phyloP scores from a whole-genome alignment of 352 stramenopile species.

The Phytophthora pinifolia region DNA sequence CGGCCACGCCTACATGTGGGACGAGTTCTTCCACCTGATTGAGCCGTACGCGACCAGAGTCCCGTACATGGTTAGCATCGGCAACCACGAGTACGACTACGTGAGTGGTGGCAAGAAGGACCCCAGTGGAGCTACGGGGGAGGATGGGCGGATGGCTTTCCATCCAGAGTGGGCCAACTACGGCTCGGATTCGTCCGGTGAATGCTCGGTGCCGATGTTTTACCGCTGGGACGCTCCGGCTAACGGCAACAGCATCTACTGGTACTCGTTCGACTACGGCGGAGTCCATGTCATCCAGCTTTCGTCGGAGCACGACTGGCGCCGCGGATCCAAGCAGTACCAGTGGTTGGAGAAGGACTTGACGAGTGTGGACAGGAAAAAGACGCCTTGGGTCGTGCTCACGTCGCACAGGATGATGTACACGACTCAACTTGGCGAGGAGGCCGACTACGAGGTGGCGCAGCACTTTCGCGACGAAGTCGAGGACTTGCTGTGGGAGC shows the following conservation, averaged over 20 bases:
- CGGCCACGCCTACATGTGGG: conserved; percentile 61
- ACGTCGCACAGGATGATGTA: conserved; percentile 93
- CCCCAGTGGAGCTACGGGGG: conserved; percentile 44
- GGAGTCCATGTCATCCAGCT: conserved; percentile 92
- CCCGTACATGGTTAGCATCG: conserved; percentile 81
- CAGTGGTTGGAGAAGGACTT: conserved; percentile 89
- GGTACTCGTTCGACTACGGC: conserved; percentile 92
- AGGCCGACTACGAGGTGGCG: conserved; percentile 66
- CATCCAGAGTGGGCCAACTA: conserved; percentile 76
- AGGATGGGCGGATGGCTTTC: conserved; percentile 65
- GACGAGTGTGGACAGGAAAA: conserved; percentile 68
- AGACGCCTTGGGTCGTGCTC: conserved; percentile 93
- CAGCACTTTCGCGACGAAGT: conserved; percentile 86
- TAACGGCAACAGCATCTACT: conserved; percentile 76
- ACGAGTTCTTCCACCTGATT: conserved; percentile 77
- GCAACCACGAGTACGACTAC: conserved; percentile 85
- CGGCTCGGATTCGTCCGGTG: conserved; percentile 62
- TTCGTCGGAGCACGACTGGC: conserved; percentile 91
- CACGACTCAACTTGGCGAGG: conserved; percentile 73
- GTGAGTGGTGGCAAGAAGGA: conserved; percentile 53
- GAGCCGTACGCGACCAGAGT: conserved; percentile 67
- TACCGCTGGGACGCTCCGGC: conserved; percentile 67
- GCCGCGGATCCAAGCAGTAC: conserved; percentile 84
- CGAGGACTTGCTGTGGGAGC: conserved; percentile 85
- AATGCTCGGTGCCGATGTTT: conserved; percentile 79